These are phyloP conservation scores for Diplodia intermedia DNA, from an alignment of 2,329 filamentous ascomycete species.

Conservation along the genomic window DNA sequence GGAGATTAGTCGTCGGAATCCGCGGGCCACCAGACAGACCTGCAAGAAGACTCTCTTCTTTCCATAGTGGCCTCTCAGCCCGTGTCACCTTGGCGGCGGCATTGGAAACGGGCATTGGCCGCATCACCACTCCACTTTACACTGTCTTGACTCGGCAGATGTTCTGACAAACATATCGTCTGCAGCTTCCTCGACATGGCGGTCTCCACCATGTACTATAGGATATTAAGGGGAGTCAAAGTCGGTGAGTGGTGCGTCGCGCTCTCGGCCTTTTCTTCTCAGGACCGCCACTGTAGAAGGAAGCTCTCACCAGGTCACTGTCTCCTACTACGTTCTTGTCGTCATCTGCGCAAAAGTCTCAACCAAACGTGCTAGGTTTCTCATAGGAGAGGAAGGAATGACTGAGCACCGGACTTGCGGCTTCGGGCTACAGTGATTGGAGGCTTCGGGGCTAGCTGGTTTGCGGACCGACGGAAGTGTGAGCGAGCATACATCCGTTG, in stretches of 20 bases:
- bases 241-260: background rate
- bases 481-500: background rate
- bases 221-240: background rate
- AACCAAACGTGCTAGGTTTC: too few species aligned
- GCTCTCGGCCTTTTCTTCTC: too few species aligned
- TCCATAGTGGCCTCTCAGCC: slow-evolving; percentile 2
- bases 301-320: too few species aligned
- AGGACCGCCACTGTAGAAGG: too few species aligned
- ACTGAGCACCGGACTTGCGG: too few species aligned
- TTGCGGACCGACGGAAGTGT: background rate
- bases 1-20: background rate
- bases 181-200: background rate
- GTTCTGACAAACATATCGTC: background rate
- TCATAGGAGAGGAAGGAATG: too few species aligned
- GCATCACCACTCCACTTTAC: background rate
- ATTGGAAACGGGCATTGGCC: background rate
- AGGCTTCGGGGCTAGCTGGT: background rate
- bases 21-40: background rate
- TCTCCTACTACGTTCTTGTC: too few species aligned
- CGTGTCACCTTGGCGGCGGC: slow-evolving; percentile 2
- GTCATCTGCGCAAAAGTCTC: too few species aligned
- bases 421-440: background rate
- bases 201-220: background rate
- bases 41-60: background rate
- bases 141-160: background rate